phyloP scores from a whole-genome alignment of 2,329 filamentous ascomycete genomes.

The Cercospora sesami region DNA sequence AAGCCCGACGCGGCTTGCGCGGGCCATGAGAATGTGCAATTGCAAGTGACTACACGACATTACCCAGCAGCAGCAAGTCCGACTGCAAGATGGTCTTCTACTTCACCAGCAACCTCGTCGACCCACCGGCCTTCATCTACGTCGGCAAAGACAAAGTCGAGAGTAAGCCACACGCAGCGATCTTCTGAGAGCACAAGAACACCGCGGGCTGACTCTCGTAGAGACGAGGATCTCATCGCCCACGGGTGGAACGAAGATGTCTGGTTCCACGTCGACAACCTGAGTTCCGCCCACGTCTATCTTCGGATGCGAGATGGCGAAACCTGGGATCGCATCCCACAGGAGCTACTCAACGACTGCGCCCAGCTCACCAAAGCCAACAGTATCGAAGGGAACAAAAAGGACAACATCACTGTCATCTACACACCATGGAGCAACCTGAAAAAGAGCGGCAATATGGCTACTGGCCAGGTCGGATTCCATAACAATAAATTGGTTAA shows the following conservation, averaged over 20 bases:
- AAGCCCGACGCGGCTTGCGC: not conserved
- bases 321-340: slow-evolving; percentile 78
- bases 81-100: slow-evolving; percentile 81
- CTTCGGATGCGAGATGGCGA: slow-evolving; percentile 75
- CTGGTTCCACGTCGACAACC: slow-evolving; percentile 98
- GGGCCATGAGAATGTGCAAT: not conserved
- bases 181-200: not conserved
- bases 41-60: not conserved
- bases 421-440: slow-evolving; percentile 98
- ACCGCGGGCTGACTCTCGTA: slow-evolving; percentile 31
- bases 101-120: slow-evolving; percentile 81
- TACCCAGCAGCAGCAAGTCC: not conserved
- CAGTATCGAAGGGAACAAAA: slow-evolving; percentile 99
- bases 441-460: slow-evolving; percentile 94
- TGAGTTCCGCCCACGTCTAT: slow-evolving; percentile 96
- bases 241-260: slow-evolving; percentile 94
- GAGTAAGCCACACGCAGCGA: slow-evolving; percentile 60
- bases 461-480: slow-evolving; percentile 90
- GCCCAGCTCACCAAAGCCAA: slow-evolving; percentile 99
- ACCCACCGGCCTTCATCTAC: slow-evolving; percentile 84
- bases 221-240: slow-evolving; percentile 95
- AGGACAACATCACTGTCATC: slow-evolving; percentile 93
- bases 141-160: slow-evolving; percentile 99
- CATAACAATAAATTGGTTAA: slow-evolving; percentile 85
- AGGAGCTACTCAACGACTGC: slow-evolving; percentile 76